Evolutionary conservation across 2,329 filamentous ascomycete species (phyloP).

Genomic region (Colletotrichum tanaceti): DNA sequence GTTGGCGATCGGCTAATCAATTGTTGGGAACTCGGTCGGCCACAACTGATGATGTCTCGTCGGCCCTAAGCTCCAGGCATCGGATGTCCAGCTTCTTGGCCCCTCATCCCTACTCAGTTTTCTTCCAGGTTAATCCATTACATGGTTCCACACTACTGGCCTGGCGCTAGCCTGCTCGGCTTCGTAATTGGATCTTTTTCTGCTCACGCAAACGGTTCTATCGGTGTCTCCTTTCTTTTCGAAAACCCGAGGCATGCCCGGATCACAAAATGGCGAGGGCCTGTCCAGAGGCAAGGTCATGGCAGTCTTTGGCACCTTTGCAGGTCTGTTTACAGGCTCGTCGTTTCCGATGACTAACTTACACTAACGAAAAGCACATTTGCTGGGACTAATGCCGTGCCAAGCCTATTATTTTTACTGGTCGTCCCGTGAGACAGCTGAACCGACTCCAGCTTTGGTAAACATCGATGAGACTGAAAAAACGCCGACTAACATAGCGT

Average conservation of each 20-base stretch:
- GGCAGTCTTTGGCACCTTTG: constrained; percentile 9
- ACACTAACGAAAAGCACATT: constrained; percentile 8
- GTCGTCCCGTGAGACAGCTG: constrained; percentile 13
- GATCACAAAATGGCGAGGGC: constrained; percentile 20
- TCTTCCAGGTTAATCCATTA: constrained; percentile 21
- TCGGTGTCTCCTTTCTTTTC: constrained; percentile 19
- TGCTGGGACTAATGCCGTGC: constrained; percentile 7
- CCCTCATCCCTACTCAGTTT: constrained; percentile 7
- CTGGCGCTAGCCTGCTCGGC: constrained; percentile 12
- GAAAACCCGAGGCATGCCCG: constrained; percentile 16
- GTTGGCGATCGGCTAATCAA: background rate
- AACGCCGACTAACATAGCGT: constrained; percentile 35
- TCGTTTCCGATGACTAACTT: constrained; percentile 1
- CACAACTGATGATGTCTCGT: constrained; percentile 14
- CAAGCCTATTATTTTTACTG: constrained; percentile 28
- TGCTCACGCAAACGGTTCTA: constrained; percentile 3
- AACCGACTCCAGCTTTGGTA: constrained; percentile 24
- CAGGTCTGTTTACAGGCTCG: constrained; percentile 18
- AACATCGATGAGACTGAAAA: constrained; percentile 41
- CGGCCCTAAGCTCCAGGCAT: constrained; percentile 24
- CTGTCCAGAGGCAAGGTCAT: constrained; percentile 9
- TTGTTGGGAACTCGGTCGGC: background rate
- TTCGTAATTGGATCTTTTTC: constrained; percentile 12
- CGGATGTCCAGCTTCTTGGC: constrained; percentile 9
- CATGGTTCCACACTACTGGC: constrained; percentile 1